Base-by-base conservation (phyloP, 2,329 filamentous ascomycete species). In the Rhynchosporium agropyri region DNA sequence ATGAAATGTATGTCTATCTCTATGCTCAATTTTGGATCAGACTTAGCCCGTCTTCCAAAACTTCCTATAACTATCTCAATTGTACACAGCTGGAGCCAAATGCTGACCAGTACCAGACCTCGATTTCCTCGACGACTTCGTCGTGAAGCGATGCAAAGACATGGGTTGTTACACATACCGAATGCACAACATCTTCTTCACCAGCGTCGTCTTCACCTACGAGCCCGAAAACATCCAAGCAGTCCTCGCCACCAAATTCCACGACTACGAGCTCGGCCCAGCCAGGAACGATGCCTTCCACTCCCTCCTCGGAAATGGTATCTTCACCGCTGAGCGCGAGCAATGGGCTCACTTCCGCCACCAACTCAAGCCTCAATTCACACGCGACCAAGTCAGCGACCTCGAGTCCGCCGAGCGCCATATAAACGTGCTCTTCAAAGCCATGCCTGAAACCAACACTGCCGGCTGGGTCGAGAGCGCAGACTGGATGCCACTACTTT, bases 401-500 rank as follows among this genome's bases (percentile, higher is more conserved):
- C 67, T 77, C 4, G 74, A 74, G n/a, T 59, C 71, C 36, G 72
- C 76, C 49, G 66, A 69, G 71, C 78, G 80, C 20, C 89, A 93
- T 74, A 79, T 90, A 2, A 76, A 69, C 7, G 65, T 69, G 10
- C 67, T 74, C 2, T 70, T 72, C 54, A 68, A 72, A 36, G 65
- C 67, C 2, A 45, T 70, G 8, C 68, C 72, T 1, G 58, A 68
- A 20, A 63, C 66, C 3, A 65, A 63, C 33, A 46, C 28, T 0
- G 10, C 42, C 1, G 67, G 67, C 0, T 71, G 69, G 69, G 60
- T 69, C 82, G 64, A 74, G 73, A 7, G 54, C 3, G 78, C 89
- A 8, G 81, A 87, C 65, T 71, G 86, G 4, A 79, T 82, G 58
- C 79, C 80, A 1, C 74, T 88, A 10, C 83, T 91, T 67, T 85